Percentiles rank a stretch among this genome's conserved stretches.
Evolutionary conservation across 2,329 filamentous ascomycete species (phyloP).

Genomic region (Alternaria sp.): DNA sequence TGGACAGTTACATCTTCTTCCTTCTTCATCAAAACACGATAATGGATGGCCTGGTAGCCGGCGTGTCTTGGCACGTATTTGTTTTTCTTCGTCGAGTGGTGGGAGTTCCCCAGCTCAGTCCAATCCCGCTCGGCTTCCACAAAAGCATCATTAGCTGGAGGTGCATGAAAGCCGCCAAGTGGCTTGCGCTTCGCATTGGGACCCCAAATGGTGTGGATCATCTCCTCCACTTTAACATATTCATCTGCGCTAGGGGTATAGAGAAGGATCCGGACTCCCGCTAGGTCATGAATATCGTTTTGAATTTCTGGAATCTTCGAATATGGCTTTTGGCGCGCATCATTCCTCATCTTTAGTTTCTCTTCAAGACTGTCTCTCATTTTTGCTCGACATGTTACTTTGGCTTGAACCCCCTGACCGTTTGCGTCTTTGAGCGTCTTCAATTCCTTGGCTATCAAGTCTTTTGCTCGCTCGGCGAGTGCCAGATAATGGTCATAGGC

Average conservation of each 20-base stretch:
- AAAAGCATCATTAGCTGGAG: too few species aligned
- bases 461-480: neutral
- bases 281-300: constrained; percentile 9
- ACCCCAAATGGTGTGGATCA: neutral
- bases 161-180: neutral
- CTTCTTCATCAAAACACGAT: neutral
- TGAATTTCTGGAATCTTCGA: neutral
- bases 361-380: neutral
- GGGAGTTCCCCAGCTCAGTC: too few species aligned
- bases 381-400: neutral
- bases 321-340: neutral
- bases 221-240: neutral
- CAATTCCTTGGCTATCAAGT: neutral
- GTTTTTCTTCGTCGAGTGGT: neutral
- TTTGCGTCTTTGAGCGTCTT: neutral
- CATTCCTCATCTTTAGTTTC: neutral
- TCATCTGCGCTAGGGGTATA: constrained; percentile 16
- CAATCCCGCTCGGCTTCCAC: too few species aligned
- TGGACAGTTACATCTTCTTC: neutral
- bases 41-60: neutral
- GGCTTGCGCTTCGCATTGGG: neutral
- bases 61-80: neutral
- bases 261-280: constrained; percentile 22
- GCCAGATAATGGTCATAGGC: too few species aligned
- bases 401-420: neutral